Evolutionary conservation across 108 stramenopile genomes (phyloP), one percentile per base, ranked within the genome.

Genomic region (Pseudonitzschia delicatissima): DNA sequence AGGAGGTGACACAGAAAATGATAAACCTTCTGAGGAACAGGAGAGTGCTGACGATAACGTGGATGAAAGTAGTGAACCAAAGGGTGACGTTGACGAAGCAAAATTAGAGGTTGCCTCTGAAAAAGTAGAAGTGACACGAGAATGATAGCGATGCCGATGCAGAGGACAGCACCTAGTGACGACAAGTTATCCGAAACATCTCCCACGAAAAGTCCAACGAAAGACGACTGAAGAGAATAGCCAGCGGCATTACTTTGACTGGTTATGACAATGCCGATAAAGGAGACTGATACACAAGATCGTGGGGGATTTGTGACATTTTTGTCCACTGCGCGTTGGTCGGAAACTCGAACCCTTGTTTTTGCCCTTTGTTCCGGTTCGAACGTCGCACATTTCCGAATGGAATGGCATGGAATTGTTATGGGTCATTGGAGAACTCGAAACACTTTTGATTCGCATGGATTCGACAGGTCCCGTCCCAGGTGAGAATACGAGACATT

Each of bases 291-390:
- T 48, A 39, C 13, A 21, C 37, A 61, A 50, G 21, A 55, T 13
- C 40, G 21, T 13, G 92, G 92, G 59, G 92, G 92, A 33, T 93
- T 87, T 59, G 71, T 91, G 23, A 86, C 86, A 0, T 87, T 90
- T 57, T 57, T 87, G 8, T 87, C 88, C 15, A 49, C 85, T n/a
- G 76, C 79, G 36, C 73, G 82, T 47, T 83, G 50, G 68, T 66
- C 84, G 6, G 86, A 86, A 57, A 48, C 80, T 17, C 73, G 74
- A 42, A 91, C 92, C 17, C n/a, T 57, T 93, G 36, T 89, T 79
- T 66, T 49, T 91, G 40, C 85, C 87, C 15, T 93, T 91, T 81
- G 79, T 76, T 23, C 86, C 87, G 1, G 62, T 55, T 2, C 59
- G 49, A 2, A 57, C 87, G 17, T 72, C 84, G 29, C 86, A 87